Base-by-base conservation (phyloP, 768 basidiomycete genomes). In the Rhodotorula graminis region DNA sequence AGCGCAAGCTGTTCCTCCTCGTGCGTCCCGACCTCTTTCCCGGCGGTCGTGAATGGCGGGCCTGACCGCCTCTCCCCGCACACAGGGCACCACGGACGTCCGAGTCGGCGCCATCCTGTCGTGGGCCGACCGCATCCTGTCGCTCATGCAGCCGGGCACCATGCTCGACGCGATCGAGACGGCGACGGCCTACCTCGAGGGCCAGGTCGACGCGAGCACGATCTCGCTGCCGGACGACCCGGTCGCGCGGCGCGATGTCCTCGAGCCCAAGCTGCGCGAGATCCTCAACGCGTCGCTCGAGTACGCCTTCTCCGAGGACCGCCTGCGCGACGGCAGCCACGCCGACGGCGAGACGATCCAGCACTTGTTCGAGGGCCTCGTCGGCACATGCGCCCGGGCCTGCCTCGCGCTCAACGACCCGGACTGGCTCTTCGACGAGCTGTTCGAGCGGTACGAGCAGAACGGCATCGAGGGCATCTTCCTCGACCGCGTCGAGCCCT, bases 221-320 rank as follows among this genome's bases (percentile, higher is more conserved):
- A 91, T 94, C 74, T 89, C 89, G 33, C 87, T 99, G 27, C 95
- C 96, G 0, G 85, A 87, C 65, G 86, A 88, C 58, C 81, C 83
- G 5, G 78, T 81, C n/a, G 83, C 85, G 56, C 85, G 90, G 33
- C 85, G 85, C 75, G 81, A 81, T 40, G 82, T 91, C 46, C 87
- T 96, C 53, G 90, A 89, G 4, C 84, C 86, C 64, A 89, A 90
- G 78, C 84, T 97, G 70, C 85, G 85, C 49, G 90, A 90, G 69
- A 84, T 99, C 44, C 90, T 99, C 88, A 82, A 83, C 19, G 93
- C 96, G 5, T 96, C 96, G 3, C 84, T 90, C 55, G 87, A 84
- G 29, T 98, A 94, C 80, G 88, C 90, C 2, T 99, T 99, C 81
- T 94, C 95, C 4, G 92, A 96, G 78, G 93, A 98, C 23, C 88